Evolutionary conservation across 2,329 filamentous ascomycete genomes (phyloP).

Genomic region (Stemphylium vesicarium): DNA sequence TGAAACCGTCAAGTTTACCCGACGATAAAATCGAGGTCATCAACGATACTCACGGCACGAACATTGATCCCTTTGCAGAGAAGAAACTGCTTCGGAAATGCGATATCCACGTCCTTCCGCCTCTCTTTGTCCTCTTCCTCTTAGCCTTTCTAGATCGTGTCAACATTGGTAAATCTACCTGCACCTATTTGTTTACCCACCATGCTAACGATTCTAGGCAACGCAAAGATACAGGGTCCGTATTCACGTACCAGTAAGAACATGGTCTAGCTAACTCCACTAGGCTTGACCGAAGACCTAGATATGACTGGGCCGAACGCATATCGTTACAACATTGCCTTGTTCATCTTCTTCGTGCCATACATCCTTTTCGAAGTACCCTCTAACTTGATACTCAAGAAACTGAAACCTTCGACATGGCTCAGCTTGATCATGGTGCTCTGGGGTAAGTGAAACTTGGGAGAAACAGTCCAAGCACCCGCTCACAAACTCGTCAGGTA

Average conservation of each 20-base stretch:
- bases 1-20: constrained; percentile 4
- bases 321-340: constrained; percentile 45
- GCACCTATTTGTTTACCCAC: not conserved
- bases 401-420: constrained; percentile 49
- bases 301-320: constrained; percentile 42
- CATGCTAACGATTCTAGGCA: constrained; percentile 32
- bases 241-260: too few species aligned
- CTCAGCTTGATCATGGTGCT: constrained; percentile 46
- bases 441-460: constrained; percentile 38
- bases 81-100: constrained; percentile 57
- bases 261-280: not conserved
- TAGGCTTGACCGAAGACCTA: constrained; percentile 43
- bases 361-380: constrained; percentile 48
- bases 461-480: not conserved
- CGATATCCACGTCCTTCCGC: constrained; percentile 57
- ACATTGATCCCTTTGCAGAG: constrained; percentile 49
- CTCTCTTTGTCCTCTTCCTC: constrained; percentile 53
- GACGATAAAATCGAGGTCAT: constrained; percentile 34
- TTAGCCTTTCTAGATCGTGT: constrained; percentile 31
- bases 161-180: constrained; percentile 25
- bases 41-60: constrained; percentile 32
- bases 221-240: constrained; percentile 50
- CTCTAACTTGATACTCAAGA: constrained; percentile 49
- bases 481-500: constrained; percentile 18
- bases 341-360: constrained; percentile 49